Evolutionary conservation across 352 stramenopile genomes (phyloP), one percentile per base, ranked within the genome.

Genomic region (Pythium aristosporum): DNA sequence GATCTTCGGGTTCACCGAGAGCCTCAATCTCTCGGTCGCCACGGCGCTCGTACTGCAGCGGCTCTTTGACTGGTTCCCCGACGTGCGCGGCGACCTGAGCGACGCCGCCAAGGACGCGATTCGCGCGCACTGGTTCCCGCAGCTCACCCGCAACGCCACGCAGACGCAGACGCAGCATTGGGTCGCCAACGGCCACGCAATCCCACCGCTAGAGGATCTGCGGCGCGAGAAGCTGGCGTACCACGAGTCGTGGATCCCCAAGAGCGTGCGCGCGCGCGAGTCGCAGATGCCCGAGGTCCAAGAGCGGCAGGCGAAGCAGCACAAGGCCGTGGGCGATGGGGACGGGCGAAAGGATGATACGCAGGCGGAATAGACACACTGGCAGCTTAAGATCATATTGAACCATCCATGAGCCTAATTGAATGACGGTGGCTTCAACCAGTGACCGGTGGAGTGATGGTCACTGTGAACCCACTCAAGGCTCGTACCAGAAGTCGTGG

Each of bases 1-100:
- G 23, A 82, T 98, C 46, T 83, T 92, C 53, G 94, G 94, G 39
- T 98, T 98, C 82, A 94, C 90, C 11, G 94, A 98, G 76, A 97
- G 87, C 41, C 75, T 98, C 25, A 98, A 98, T 72, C 65, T 98
- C 46, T 94, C 78, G 57, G 94, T 98, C 8, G 92, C 94, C 7
- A 96, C 92, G 32, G 94, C 92, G 48, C 74, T 98, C 56, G 88
- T 98, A 62, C 74, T 98, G 3, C 88, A 98, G 77, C 78, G 90
- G 52, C 61, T 98, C 20, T 65, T 92, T 25, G 80, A 91, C 44
- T 90, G 80, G 82, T 92, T 89, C 65, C 82, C 82, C 21, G 58
- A 75, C 12, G 70, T 88, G 25, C 82, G 82, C 11, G 82, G 82
- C 11, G 82, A 89, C 39, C 61, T 92, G 4, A 65, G 56, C 6